Evolutionary conservation across 2,329 filamentous ascomycete species (phyloP), one percentile per base, ranked within the genome.

Genomic region (Colletotrichum cordylinicola): DNA sequence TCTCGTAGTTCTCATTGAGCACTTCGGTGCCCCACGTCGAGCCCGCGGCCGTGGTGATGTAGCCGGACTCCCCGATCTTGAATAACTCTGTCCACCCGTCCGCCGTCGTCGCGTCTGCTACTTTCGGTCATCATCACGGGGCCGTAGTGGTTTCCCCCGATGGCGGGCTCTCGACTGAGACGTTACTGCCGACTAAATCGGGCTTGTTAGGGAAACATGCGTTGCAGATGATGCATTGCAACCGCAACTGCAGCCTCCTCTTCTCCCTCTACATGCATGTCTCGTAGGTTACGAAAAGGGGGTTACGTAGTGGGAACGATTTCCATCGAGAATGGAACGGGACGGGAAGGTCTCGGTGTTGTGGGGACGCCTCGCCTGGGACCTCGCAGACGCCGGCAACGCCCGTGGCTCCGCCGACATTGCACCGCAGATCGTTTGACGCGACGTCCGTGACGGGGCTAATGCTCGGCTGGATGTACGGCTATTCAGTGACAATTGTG

Each of bases 81-180:
- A 90, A 90, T 87, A 87, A 90, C 2, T 82, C 82, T 2, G 83
- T 80, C 8, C 84, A 85, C 18, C 85, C 85, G 73, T 85, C 83
- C 62, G 87, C 86, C 1, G 83, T 85, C 21, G 83, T 78, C 4
- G 88, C 86, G 78, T 90, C 86, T 3, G 83, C 77, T 4, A 90
- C 88, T 77, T 88, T 87, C n/a, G n/a, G n/a, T n/a, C 2, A 86
- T 83, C 27, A 87, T 82, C 8, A 89, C 85, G 1, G 88, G 88
- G 2, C 88, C 88, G 78, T 86, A 87, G 80, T 90, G 88, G 67
- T 86, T 85, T 33, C 88, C 88, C 27, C 88, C 88, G 72, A 90
- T 89, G n/a, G 87, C 89, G 77, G 89, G 84, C 74, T 88, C 77
- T 88, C 86, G 16, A 88, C 83, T 3, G 84, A 86, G 65, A 88